Conservation (phyloP, 2,329 filamentous ascomycete genomes). For the Botrytis tulipae region DNA sequence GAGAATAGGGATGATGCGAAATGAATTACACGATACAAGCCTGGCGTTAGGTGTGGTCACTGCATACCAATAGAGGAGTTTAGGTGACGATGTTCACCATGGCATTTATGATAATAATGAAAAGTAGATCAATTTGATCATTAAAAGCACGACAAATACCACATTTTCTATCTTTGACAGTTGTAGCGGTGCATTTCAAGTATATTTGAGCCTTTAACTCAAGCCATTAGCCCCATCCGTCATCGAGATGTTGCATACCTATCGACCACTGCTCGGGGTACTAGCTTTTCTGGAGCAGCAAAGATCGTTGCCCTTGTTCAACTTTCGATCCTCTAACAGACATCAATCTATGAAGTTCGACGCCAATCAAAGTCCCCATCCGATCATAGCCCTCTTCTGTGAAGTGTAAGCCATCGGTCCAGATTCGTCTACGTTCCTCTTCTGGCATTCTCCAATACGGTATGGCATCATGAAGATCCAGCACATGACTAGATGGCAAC, state of each 20-base stretch:
- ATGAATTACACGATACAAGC: conserved; percentile 20
- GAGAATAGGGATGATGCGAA: conserved; percentile 23
- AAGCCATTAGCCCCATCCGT: not conserved
- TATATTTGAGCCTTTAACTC: not conserved
- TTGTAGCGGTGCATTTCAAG: not conserved
- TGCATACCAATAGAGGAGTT: conserved; percentile 13
- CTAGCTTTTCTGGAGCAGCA: conserved; percentile 4
- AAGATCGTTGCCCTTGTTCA: conserved; percentile 6
- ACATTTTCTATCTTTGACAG: not conserved
- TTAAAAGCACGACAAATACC: not conserved
- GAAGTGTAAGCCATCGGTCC: conserved; percentile 62
- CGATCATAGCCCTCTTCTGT: conserved; percentile 58
- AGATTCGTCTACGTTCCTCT: conserved; percentile 49
- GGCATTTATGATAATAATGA: conserved; percentile 18
- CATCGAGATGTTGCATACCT: not conserved
- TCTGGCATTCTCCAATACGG: conserved; percentile 52
- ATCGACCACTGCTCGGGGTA: not conserved
- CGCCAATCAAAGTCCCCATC: conserved; percentile 58
- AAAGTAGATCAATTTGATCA: conserved; percentile 10
- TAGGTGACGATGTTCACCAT: conserved; percentile 9
- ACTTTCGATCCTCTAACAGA: conserved; percentile 26
- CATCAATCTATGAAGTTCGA: conserved; percentile 50
- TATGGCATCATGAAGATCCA: conserved; percentile 55
- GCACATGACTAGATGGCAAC: conserved; percentile 46
- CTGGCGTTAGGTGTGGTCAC: conserved; percentile 32